Percentiles rank a stretch among this genome's conserved stretches.
phyloP scores from a whole-genome alignment of 2,329 filamentous ascomycete genomes.

The Raffaelea albimanens region DNA sequence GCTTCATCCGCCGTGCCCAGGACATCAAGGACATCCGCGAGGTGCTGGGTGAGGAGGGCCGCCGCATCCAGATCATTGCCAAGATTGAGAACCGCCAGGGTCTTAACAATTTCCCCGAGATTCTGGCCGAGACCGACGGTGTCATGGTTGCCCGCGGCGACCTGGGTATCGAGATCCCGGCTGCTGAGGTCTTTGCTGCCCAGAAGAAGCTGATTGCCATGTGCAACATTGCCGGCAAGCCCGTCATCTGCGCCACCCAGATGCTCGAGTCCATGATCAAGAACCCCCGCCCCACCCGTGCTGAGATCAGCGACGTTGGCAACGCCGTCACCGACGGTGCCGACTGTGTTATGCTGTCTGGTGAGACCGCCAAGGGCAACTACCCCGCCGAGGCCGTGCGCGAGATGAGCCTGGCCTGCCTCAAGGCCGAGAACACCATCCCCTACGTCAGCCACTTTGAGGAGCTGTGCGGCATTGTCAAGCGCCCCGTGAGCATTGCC shows the following conservation, averaged over 20 bases:
- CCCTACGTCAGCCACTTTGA: conserved; percentile 96
- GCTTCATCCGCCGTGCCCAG: conserved; percentile 89
- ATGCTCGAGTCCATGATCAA: conserved; percentile 99
- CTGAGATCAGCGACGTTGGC: conserved; percentile 96
- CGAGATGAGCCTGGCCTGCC: conserved; percentile 98
- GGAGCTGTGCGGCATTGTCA: conserved; percentile 76
- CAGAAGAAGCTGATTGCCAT: conserved; percentile 99
- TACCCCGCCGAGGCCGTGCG: conserved; percentile 87
- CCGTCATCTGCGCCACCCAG: conserved; percentile 96
- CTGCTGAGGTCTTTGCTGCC: conserved; percentile 95
- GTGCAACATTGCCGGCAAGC: conserved; percentile 99
- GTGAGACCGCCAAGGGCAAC: conserved; percentile 95
- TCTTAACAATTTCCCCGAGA: conserved; percentile 99
- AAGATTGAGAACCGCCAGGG: conserved; percentile 99
- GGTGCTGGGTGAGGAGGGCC: conserved; percentile 83
- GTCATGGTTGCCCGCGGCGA: conserved; percentile 99
- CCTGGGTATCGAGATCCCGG: conserved; percentile 95
- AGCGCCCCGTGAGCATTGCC: conserved; percentile 74
- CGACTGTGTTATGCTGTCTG: conserved; percentile 99
- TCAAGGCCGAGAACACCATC: conserved; percentile 94
- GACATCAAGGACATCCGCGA: conserved; percentile 90
- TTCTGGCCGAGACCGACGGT: conserved; percentile 90
- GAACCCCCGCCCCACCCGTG: conserved; percentile 95
- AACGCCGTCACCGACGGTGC: conserved; percentile 96
- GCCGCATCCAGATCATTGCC: conserved; percentile 97